phyloP scores from a whole-genome alignment of 164 flowering plant species.

The Kingdonia uniflora region DNA sequence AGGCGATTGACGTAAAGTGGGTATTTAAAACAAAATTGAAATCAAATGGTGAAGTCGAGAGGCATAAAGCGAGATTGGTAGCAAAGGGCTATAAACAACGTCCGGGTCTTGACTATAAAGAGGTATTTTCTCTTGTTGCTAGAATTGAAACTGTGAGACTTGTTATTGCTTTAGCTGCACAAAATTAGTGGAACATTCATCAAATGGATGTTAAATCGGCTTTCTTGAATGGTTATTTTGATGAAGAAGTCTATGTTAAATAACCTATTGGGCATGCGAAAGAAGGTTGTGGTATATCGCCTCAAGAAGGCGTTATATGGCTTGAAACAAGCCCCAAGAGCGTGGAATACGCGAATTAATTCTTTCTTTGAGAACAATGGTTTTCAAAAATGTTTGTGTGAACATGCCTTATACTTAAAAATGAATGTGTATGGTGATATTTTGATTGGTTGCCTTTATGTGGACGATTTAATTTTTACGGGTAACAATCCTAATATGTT shows the following conservation, averaged over 20 bases:
- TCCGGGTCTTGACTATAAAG: no score
- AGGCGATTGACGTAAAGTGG: background rate
- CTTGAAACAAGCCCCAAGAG: background rate
- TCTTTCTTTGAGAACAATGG: background rate
- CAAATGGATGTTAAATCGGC: background rate
- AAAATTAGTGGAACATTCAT: no score
- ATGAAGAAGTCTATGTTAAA: constrained; percentile 1
- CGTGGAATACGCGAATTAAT: constrained; percentile 4
- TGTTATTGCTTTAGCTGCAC: no score
- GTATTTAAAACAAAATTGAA: background rate
- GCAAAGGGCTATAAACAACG: constrained; percentile 5
- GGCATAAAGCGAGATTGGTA: background rate
- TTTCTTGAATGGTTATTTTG: background rate
- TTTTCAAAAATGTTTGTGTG: background rate
- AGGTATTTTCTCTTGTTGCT: no score
- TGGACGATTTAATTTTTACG: constrained; percentile 1
- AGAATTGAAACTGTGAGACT: no score
- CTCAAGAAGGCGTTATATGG: background rate
- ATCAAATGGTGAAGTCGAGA: background rate
- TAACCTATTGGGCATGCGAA: background rate
- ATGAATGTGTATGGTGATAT: background rate
- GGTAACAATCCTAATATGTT: constrained; percentile 1
- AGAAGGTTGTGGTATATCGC: background rate
- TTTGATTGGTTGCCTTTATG: background rate
- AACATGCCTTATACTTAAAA: background rate